Percentiles rank a stretch among this genome's conserved stretches.
Evolutionary conservation across 2,329 filamentous ascomycete species (phyloP).

Genomic region (Verticillium zaregamsianum): DNA sequence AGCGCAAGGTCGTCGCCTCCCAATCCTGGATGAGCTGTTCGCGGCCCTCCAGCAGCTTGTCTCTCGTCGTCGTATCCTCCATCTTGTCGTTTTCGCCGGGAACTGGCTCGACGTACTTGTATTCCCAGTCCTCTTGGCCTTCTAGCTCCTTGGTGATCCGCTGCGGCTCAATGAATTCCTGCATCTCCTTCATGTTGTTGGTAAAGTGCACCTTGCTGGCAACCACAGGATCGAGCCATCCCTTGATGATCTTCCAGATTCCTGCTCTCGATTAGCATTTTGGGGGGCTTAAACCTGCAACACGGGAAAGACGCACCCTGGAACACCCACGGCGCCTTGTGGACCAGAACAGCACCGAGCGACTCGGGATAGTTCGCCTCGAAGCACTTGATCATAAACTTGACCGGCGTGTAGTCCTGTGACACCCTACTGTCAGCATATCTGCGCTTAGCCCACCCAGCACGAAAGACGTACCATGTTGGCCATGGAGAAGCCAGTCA

Average conservation of each 20-base stretch:
- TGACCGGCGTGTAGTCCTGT: constrained; percentile 88
- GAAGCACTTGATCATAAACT: constrained; percentile 99
- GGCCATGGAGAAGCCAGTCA: constrained; percentile 87
- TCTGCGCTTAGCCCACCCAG: background rate
- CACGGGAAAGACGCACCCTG: constrained; percentile 56
- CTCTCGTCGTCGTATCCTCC: constrained; percentile 59
- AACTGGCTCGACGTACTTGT: constrained; percentile 74
- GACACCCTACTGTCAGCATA: background rate
- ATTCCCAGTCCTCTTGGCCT: constrained; percentile 80
- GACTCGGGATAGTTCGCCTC: constrained; percentile 98
- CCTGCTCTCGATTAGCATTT: constrained; percentile 38
- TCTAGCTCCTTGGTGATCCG: constrained; percentile 81
- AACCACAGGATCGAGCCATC: constrained; percentile 96
- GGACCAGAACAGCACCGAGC: constrained; percentile 82
- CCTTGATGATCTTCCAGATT: constrained; percentile 93
- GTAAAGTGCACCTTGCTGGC: constrained; percentile 93
- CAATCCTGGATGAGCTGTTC: constrained; percentile 65
- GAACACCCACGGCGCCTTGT: constrained; percentile 97
- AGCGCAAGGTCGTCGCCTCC: constrained; percentile 69
- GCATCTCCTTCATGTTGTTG: constrained; percentile 73
- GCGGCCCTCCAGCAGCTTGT: constrained; percentile 60
- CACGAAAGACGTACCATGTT: constrained; percentile 68
- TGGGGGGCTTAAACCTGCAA: background rate
- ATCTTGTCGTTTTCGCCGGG: constrained; percentile 73
- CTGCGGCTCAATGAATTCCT: constrained; percentile 65